Base-by-base conservation (phyloP, 306 rosid species). In the Aeschynomene evenia region DNA sequence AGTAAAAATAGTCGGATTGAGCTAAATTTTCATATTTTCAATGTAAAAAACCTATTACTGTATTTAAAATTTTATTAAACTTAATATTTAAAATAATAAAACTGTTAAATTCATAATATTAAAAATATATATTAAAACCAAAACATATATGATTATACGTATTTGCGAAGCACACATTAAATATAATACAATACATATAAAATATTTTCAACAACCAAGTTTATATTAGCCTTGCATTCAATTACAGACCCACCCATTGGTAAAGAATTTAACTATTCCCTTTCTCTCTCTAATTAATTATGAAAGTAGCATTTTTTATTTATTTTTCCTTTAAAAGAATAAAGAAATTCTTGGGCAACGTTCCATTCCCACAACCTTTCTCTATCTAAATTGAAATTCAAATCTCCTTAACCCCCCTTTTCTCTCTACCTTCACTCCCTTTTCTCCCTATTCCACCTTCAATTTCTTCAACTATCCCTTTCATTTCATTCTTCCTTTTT, bases 221-320 rank as follows among this genome's bases (percentile, higher is more conserved):
- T n/a, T n/a, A n/a, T n/a, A n/a, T 6, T 0, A 28, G 5, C 31
- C 64, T 6, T 62, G 19, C 18, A 9, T 0, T 4, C 16, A 12
- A 34, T 12, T 50, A 59, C 14, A 46, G 37, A n/a, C 72, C 67
- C 72, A 55, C 75, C 50, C 9, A 13, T 63, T 57, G 63, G 33
- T 69, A 64, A 72, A 82, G 83, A 68, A 88, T 91, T 79, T 85
- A 88, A 83, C 77, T 71, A 21, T 34, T 9, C 12, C 33, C 34
- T 43, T 36, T 45, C 34, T 66, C 37, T 50, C 33, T 28, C 54
- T 10, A 46, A 16, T 71, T 57, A 61, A 70, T 46, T 48, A 54
- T 50, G 6, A 62, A 75, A 75, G 76, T 54, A 68, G 54, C 42
- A 23, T 8, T 31, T 7, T 73, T 73, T 87, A 28, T 46, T 73